These are phyloP conservation scores for Lecanoromycetidae sp. DNA, from an alignment of 2,329 filamentous ascomycete species.

Conservation along the genomic window DNA sequence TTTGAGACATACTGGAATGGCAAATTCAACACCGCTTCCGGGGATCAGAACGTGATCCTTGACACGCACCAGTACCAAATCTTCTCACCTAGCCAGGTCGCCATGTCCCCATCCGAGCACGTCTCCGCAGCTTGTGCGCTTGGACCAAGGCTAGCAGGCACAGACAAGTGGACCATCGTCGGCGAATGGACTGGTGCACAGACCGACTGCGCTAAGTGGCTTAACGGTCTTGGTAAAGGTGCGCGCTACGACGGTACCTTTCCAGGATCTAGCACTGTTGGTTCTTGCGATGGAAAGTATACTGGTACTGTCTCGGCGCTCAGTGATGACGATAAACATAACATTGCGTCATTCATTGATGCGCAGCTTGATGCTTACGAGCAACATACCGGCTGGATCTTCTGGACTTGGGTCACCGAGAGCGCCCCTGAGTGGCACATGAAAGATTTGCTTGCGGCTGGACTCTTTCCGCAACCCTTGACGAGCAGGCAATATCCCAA, in stretches of 20 bases:
- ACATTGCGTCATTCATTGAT: constrained; percentile 34
- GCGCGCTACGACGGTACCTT: constrained; percentile 43
- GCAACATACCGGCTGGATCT: constrained; percentile 33
- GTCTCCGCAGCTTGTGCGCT: constrained; percentile 45
- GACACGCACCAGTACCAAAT: constrained; percentile 61
- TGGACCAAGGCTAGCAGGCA: constrained; percentile 36
- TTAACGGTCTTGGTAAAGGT: constrained; percentile 47
- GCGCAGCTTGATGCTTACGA: constrained; percentile 36
- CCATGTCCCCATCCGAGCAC: constrained; percentile 41
- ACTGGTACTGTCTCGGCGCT: constrained; percentile 37
- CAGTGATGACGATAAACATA: constrained; percentile 27
- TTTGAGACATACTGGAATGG: constrained; percentile 42
- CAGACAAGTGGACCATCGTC: constrained; percentile 55
- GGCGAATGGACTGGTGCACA: constrained; percentile 59
- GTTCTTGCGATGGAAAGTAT: constrained; percentile 42
- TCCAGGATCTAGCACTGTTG: constrained; percentile 35
- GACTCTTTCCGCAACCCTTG: constrained; percentile 38
- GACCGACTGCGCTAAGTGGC: constrained; percentile 45
- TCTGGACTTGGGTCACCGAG: constrained; percentile 41
- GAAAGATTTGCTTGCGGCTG: constrained; percentile 30
- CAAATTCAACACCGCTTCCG: constrained; percentile 39
- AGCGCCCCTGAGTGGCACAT: constrained; percentile 39
- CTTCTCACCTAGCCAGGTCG: constrained; percentile 42
- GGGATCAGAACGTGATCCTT: constrained; percentile 42
- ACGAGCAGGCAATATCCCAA: constrained; percentile 26